phyloP scores from a whole-genome alignment of 176 grass and related monocot genomes.

The Otatea glauca region DNA sequence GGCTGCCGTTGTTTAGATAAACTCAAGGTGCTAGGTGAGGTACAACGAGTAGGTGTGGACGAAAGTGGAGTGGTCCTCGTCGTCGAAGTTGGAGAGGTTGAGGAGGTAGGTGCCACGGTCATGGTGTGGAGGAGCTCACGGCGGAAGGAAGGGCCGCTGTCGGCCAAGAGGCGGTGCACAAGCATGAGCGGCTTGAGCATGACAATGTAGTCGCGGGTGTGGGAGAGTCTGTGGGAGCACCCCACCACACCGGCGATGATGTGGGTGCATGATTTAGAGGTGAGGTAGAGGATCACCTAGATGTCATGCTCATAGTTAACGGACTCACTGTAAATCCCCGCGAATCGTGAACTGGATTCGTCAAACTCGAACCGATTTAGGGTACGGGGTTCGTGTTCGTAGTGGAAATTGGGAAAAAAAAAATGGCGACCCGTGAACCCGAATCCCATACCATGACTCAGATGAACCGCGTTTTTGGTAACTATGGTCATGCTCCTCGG shows the following conservation, averaged over 20 bases:
- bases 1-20: not conserved
- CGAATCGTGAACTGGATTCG: too few relatives aligned
- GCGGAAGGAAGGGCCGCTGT: conserved; percentile 70
- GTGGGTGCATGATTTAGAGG: conserved; percentile 63
- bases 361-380: too few relatives aligned
- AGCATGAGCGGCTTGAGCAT: conserved; percentile 83
- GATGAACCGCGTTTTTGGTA: too few relatives aligned
- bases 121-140: conserved; percentile 82
- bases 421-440: too few relatives aligned
- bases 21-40: conserved; percentile 84
- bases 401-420: too few relatives aligned
- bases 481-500: too few relatives aligned
- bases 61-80: conserved; percentile 84
- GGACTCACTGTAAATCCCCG: too few relatives aligned
- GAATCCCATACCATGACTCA: too few relatives aligned
- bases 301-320: too few relatives aligned
- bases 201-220: conserved; percentile 82
- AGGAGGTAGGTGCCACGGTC: conserved; percentile 69
- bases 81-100: conserved; percentile 79
- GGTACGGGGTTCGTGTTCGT: too few relatives aligned
- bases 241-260: conserved; percentile 42
- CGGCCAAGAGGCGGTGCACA: conserved; percentile 74
- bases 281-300: conserved; percentile 16
- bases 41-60: conserved; percentile 84
- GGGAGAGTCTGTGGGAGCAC: conserved; percentile 66